phyloP scores from a whole-genome alignment of 495 filamentous ascomycete species.

The Beverwykella pulmonaria region DNA sequence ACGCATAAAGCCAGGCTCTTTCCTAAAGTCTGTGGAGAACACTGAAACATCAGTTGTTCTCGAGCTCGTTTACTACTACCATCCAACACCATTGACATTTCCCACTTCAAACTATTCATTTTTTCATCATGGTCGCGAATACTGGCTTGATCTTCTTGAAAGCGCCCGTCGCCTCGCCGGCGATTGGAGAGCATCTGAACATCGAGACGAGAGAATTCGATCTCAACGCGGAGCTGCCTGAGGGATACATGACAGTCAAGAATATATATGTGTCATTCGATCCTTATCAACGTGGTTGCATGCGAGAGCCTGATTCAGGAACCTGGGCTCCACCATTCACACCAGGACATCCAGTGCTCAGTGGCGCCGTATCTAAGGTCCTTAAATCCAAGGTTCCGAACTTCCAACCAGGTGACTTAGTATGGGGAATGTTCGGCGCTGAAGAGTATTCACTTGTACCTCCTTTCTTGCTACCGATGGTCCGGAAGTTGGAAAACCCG shows the following conservation, averaged over 20 bases:
- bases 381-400: conserved; percentile 38
- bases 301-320: conserved; percentile 40
- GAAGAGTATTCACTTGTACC: conserved; percentile 39
- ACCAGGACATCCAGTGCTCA: conserved; percentile 40
- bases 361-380: conserved; percentile 39
- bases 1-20: too few relatives aligned
- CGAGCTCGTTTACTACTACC: background rate
- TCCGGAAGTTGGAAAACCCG: conserved; percentile 54
- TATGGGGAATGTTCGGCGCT: conserved; percentile 18
- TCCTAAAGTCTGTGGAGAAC: too few relatives aligned
- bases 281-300: conserved; percentile 77
- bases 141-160: conserved; percentile 76
- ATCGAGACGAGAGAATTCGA: conserved; percentile 68
- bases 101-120: background rate
- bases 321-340: conserved; percentile 34
- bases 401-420: conserved; percentile 39
- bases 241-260: conserved; percentile 68
- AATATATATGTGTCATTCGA: conserved; percentile 79
- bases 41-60: background rate
- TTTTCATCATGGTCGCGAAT: conserved; percentile 55
- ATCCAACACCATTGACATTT: background rate
- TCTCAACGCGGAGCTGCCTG: conserved; percentile 59
- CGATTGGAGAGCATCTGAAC: conserved; percentile 68
- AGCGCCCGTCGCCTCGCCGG: conserved; percentile 66
- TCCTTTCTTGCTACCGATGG: conserved; percentile 8